These are phyloP conservation scores for Leccinum subtestaceum DNA, from an alignment of 768 basidiomycete species.

Conservation along the genomic window DNA sequence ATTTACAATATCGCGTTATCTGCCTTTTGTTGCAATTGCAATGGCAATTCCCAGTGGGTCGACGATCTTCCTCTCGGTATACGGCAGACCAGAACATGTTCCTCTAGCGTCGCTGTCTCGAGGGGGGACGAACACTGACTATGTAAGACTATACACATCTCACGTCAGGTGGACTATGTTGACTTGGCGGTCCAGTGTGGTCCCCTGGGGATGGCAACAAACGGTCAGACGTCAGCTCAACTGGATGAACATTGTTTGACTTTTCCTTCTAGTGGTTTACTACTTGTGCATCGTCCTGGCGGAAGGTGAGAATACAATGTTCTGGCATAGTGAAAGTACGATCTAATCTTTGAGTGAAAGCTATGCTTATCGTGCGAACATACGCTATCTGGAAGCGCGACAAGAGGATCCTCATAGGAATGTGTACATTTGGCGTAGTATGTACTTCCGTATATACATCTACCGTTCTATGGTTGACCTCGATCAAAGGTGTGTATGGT, in stretches of 20 bases:
- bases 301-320: slow-evolving; percentile 12
- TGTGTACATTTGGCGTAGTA: slow-evolving; percentile 10
- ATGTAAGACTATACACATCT: slow-evolving; percentile 3
- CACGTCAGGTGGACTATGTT: not conserved
- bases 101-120: slow-evolving; percentile 6
- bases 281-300: slow-evolving; percentile 15
- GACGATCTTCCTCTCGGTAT: not conserved
- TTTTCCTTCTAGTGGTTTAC: slow-evolving; percentile 7
- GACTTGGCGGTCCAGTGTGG: slow-evolving; percentile 10
- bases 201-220: slow-evolving; percentile 8
- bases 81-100: not conserved
- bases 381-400: slow-evolving; percentile 17
- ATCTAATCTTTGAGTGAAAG: not conserved
- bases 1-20: slow-evolving; percentile 21
- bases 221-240: not conserved
- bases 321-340: not conserved
- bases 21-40: slow-evolving; percentile 17
- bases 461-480: not conserved
- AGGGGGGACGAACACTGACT: not conserved
- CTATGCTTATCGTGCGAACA: slow-evolving; percentile 20
- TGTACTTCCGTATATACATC: not conserved
- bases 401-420: slow-evolving; percentile 19
- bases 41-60: slow-evolving; percentile 15
- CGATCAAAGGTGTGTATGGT: slow-evolving; percentile 5
- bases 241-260: not conserved